Evolutionary conservation across 768 basidiomycete species (phyloP).

Genomic region (Boletus bicolor): DNA sequence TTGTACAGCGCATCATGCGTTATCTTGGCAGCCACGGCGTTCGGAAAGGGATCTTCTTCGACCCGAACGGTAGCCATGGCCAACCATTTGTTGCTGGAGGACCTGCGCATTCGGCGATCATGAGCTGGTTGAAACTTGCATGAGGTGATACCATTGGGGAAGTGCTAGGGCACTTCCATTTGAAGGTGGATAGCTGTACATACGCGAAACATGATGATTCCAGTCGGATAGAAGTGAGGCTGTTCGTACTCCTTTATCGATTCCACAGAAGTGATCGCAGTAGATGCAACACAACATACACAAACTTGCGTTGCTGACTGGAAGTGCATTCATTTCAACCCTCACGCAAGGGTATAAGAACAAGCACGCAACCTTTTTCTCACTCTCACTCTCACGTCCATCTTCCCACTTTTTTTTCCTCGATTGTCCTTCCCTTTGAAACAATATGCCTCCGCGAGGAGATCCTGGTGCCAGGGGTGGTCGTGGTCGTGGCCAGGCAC

Average conservation of each 20-base stretch:
- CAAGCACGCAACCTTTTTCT: neutral
- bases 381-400: slow-evolving; percentile 19
- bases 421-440: neutral
- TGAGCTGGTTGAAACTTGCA: slow-evolving; percentile 54
- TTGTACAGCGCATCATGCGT: slow-evolving; percentile 57
- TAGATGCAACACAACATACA: slow-evolving; percentile 22
- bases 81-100: slow-evolving; percentile 53
- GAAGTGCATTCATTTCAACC: neutral
- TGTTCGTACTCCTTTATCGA: slow-evolving; percentile 16
- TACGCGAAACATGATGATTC: neutral
- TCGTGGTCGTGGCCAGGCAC: slow-evolving; percentile 26
- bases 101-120: slow-evolving; percentile 51
- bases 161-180: slow-evolving; percentile 1
- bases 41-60: slow-evolving; percentile 60
- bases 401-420: slow-evolving; percentile 4
- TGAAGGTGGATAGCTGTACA: slow-evolving; percentile 4
- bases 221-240: neutral
- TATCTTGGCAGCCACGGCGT: slow-evolving; percentile 79
- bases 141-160: slow-evolving; percentile 1
- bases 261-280: slow-evolving; percentile 12
- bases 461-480: slow-evolving; percentile 26
- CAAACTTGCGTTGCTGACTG: slow-evolving; percentile 20
- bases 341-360: slow-evolving; percentile 19
- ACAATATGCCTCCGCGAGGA: slow-evolving; percentile 39
- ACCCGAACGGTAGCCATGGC: slow-evolving; percentile 62